Base-by-base conservation (phyloP, 139 green algal genomes). In the Micractinium conductrix region DNA sequence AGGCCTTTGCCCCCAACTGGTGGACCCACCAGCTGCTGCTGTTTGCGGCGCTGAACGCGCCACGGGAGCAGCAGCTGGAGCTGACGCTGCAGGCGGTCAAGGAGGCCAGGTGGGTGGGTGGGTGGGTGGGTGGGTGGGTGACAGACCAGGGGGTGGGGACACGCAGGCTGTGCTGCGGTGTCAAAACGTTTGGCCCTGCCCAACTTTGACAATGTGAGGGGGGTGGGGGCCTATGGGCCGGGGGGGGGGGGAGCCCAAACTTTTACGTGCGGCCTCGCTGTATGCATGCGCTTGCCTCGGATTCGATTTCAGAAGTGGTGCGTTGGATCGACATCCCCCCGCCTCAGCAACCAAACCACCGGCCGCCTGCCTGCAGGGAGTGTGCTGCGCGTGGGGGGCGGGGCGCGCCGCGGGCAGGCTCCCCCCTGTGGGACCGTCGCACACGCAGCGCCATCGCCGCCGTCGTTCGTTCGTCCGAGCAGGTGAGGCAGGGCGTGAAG, bases 21-120 rank as follows among this genome's bases (percentile, higher is more conserved):
- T 83, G 78, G 78, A 83, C 78, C 2, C 45, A 63, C 12, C 43
- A 44, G 30, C 62, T 83, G 78, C 78, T 83, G 78, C 78, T 83
- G 40, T 83, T 65, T 74, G n/a, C 63, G 17, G 78, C 62, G 5
- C 62, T 83, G 30, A 83, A 83, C 17, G 78, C 62, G 0, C 30
- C 62, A 3, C 37, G 28, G 40, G 62, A 74, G 12, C 62, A 48
- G 42, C 78, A 74, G 78, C 62, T 74, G 78, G 78, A 82, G 58
- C 76, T 82, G 76, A 58, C 58, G 26, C 58, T 82, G 28, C 33
- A 16, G 58, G 76, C 76, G 17, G 55, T 73, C 17, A 71, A 71
- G 58, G 76, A 73, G 55, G 76, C 76, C 38, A 17, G 76, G 55
- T 53, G 28, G 40, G 76, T 28, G 48, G 3, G 4, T 68, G 4